Conservation (phyloP, 2,329 filamentous ascomycete species). For the Arachnomyces sp. region DNA sequence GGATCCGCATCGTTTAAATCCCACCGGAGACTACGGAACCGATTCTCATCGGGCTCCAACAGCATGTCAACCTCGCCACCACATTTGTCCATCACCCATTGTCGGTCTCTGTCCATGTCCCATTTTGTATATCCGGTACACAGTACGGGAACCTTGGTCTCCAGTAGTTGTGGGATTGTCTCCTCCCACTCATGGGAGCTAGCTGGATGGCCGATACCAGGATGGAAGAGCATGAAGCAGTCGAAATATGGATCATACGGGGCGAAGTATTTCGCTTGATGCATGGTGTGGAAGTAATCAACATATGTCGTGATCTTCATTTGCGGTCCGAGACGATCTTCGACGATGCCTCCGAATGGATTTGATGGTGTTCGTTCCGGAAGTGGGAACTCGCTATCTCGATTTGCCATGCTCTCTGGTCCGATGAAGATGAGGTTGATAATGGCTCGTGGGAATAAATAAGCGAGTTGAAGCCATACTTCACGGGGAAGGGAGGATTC, state of each 20-base stretch:
- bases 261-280: constrained; percentile 81
- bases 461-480: constrained; percentile 87
- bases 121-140: constrained; percentile 93
- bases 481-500: constrained; percentile 92
- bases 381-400: constrained; percentile 85
- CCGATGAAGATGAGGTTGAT: constrained; percentile 93
- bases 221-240: constrained; percentile 94
- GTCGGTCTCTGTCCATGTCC: constrained; percentile 87
- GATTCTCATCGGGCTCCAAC: constrained; percentile 86
- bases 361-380: constrained; percentile 78
- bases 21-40: constrained; percentile 89
- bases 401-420: constrained; percentile 90
- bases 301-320: constrained; percentile 98
- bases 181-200: constrained; percentile 90
- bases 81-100: constrained; percentile 80
- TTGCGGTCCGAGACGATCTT: constrained; percentile 77
- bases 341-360: constrained; percentile 87
- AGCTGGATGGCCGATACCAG: constrained; percentile 87
- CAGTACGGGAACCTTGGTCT: constrained; percentile 92
- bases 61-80: constrained; percentile 87
- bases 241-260: constrained; percentile 98
- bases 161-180: constrained; percentile 79
- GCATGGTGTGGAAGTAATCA: constrained; percentile 95
- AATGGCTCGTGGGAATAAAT: constrained; percentile 86
- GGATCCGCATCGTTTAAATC: constrained; percentile 94